Evolutionary conservation across 2,329 filamentous ascomycete genomes (phyloP).

Genomic region (Podosphaera xanthii): DNA sequence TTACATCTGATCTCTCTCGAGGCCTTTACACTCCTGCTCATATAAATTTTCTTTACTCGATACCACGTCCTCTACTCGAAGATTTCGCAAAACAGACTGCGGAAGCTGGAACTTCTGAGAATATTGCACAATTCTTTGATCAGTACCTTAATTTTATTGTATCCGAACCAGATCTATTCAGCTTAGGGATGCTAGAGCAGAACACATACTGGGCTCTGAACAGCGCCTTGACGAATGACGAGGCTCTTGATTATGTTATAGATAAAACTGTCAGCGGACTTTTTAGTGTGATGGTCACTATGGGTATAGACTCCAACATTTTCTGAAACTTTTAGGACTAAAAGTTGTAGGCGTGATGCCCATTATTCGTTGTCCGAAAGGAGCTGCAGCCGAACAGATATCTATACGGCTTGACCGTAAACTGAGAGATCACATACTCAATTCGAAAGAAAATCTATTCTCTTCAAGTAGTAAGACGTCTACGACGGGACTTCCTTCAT

Average conservation of each 20-base stretch:
- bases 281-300: slow-evolving; percentile 97
- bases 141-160: slow-evolving; percentile 97
- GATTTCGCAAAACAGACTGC: slow-evolving; percentile 85
- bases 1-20: slow-evolving; percentile 67
- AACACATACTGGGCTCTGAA: slow-evolving; percentile 93
- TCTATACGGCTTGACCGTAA: slow-evolving; percentile 86
- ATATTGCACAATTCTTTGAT: slow-evolving; percentile 80
- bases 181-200: slow-evolving; percentile 71
- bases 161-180: slow-evolving; percentile 86
- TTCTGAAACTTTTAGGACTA: neutral
- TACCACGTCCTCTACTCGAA: slow-evolving; percentile 74
- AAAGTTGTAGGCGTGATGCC: slow-evolving; percentile 53
- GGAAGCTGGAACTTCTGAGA: slow-evolving; percentile 61
- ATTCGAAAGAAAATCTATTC: slow-evolving; percentile 95
- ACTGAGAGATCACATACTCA: slow-evolving; percentile 83
- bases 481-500: slow-evolving; percentile 37
- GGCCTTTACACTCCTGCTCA: slow-evolving; percentile 84
- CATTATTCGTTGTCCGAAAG: slow-evolving; percentile 84
- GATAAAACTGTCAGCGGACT: slow-evolving; percentile 85
- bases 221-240: slow-evolving; percentile 73
- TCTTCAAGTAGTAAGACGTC: slow-evolving; percentile 38
- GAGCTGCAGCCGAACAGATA: slow-evolving; percentile 82
- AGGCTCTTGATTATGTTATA: slow-evolving; percentile 66
- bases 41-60: slow-evolving; percentile 88
- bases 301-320: slow-evolving; percentile 36